Percentiles rank a stretch among this genome's conserved stretches.
These are phyloP conservation scores for Lycium barbarum DNA, from an alignment of 257 asterid species.

Conservation along the genomic window DNA sequence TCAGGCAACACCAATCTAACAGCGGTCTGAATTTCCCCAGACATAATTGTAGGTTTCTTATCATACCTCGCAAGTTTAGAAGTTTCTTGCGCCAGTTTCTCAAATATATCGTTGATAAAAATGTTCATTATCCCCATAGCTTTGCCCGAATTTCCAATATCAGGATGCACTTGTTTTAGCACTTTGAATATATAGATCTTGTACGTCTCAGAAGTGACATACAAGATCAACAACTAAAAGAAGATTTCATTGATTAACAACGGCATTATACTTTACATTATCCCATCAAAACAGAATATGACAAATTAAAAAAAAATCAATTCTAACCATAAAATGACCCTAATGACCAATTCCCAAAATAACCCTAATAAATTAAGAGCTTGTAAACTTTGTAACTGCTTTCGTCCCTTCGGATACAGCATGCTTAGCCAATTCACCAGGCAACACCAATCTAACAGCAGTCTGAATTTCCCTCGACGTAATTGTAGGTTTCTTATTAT, in stretches of 20 bases:
- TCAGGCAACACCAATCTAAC: conserved; percentile 31
- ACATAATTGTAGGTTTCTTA: conserved; percentile 23
- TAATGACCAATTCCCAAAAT: neutral
- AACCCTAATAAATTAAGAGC: neutral
- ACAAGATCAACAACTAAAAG: no score
- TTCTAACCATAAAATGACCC: neutral
- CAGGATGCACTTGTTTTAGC: conserved; percentile 29
- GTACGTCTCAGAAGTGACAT: no score
- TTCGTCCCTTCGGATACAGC: conserved; percentile 31
- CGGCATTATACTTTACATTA: conserved; percentile 16
- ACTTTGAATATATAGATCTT: conserved; percentile 32
- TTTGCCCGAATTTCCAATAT: conserved; percentile 25
- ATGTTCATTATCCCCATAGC: conserved; percentile 29
- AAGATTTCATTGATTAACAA: neutral
- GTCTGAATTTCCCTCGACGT: conserved; percentile 30
- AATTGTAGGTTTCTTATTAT: conserved; percentile 26
- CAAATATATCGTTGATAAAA: conserved; percentile 29
- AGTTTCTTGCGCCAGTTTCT: conserved; percentile 27
- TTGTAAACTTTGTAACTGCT: conserved; percentile 30
- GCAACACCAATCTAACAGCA: conserved; percentile 30
- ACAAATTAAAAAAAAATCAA: neutral
- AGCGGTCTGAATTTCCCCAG: conserved; percentile 28
- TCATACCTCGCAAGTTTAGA: conserved; percentile 26
- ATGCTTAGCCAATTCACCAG: conserved; percentile 31
- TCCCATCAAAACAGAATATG: neutral